Evolutionary conservation across 2,329 filamentous ascomycete species (phyloP).

Genomic region (Monosporascus sp.): DNA sequence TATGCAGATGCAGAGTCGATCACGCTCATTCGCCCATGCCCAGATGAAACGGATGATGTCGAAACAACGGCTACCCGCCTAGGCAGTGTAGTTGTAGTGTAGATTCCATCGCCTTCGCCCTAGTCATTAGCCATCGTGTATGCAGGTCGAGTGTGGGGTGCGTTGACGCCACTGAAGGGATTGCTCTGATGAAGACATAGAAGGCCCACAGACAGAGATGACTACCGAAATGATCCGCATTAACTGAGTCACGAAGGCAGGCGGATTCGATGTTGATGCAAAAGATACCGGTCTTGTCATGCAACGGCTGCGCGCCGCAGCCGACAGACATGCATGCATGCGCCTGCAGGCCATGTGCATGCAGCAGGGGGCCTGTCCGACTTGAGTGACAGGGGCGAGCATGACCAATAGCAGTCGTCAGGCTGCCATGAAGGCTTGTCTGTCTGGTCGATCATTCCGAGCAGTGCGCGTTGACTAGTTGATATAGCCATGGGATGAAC

Average conservation of each 20-base stretch:
- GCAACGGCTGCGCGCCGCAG: slow-evolving; percentile 14
- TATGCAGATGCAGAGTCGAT: neutral
- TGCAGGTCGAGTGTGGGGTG: neutral
- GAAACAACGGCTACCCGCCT: neutral
- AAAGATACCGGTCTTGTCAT: neutral
- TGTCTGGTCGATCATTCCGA: neutral
- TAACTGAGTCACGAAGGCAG: neutral
- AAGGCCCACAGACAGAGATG: neutral
- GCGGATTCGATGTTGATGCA: neutral
- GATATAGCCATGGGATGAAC: neutral
- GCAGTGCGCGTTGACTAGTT: no score
- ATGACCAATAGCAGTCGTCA: neutral
- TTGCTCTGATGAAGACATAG: neutral
- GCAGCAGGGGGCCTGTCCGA: neutral
- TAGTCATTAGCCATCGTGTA: neutral
- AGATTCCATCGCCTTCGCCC: neutral
- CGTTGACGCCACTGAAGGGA: neutral
- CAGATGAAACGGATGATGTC: neutral
- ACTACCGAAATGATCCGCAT: neutral
- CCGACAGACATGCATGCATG: slow-evolving; percentile 13
- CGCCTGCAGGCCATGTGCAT: neutral
- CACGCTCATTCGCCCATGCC: neutral
- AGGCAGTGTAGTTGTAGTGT: neutral
- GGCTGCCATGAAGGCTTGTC: neutral
- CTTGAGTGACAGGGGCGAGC: neutral